Conservation (phyloP, 2,329 filamentous ascomycete species). For the Aureobasidium melanogenum region DNA sequence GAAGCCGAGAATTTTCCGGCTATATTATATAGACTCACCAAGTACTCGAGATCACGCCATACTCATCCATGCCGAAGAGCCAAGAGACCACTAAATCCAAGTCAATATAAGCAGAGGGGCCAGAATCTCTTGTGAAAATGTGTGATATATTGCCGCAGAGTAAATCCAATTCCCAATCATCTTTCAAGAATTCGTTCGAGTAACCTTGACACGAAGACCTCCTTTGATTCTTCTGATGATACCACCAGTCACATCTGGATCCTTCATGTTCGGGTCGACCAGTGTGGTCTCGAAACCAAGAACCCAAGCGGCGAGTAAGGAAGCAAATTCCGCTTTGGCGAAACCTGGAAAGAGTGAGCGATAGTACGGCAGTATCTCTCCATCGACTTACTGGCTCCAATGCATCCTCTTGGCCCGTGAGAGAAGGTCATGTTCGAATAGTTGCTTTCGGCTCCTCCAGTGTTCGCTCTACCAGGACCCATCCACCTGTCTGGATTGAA, state of each 20-base stretch:
- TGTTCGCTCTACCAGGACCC: constrained; percentile 27
- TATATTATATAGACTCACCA: neutral
- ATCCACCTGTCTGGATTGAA: constrained; percentile 41
- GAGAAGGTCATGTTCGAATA: constrained; percentile 36
- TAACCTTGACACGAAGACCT: constrained; percentile 11
- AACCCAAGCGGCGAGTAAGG: constrained; percentile 19
- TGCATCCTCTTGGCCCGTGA: constrained; percentile 28
- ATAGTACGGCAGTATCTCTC: neutral
- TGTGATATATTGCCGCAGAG: neutral
- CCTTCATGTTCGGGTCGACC: constrained; percentile 13
- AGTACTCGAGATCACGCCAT: neutral
- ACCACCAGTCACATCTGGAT: neutral
- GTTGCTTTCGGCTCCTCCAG: constrained; percentile 30
- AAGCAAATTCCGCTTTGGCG: constrained; percentile 21
- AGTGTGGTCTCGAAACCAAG: constrained; percentile 15
- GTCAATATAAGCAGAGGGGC: neutral
- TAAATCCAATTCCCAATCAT: too few relatives aligned
- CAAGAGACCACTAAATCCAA: neutral
- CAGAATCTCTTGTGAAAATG: neutral
- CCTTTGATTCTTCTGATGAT: constrained; percentile 12
- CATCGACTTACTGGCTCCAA: constrained; percentile 17
- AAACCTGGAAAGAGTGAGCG: constrained; percentile 13
- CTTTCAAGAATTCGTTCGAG: constrained; percentile 7
- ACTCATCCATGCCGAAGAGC: neutral
- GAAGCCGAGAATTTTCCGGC: neutral